These are phyloP conservation scores for Globisporangium nodosum DNA, from an alignment of 352 stramenopile species.

Conservation along the genomic window DNA sequence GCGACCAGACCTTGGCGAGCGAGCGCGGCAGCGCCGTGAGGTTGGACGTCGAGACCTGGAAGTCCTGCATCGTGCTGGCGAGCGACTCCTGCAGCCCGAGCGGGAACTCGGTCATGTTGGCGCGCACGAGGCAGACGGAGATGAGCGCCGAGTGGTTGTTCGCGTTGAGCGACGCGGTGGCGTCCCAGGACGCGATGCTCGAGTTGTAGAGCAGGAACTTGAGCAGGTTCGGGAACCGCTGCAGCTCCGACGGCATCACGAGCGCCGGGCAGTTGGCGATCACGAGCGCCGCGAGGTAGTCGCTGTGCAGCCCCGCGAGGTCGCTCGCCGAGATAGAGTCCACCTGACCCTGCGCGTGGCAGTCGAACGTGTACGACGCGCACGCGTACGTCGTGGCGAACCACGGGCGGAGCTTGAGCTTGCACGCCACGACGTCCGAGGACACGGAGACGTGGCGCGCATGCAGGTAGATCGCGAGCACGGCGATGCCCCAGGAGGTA, in stretches of 20 bases:
- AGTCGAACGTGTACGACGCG: slow-evolving; percentile 31
- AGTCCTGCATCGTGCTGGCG: slow-evolving; percentile 8
- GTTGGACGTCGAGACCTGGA: slow-evolving; percentile 13
- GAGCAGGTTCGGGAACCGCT: slow-evolving; percentile 24
- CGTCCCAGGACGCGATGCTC: slow-evolving; percentile 21
- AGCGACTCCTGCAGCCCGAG: slow-evolving; percentile 8
- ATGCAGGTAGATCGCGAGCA: slow-evolving; percentile 27
- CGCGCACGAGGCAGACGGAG: slow-evolving; percentile 12
- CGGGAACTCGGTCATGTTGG: slow-evolving; percentile 16
- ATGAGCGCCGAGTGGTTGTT: slow-evolving; percentile 13
- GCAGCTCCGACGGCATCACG: slow-evolving; percentile 18
- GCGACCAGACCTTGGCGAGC: slow-evolving; percentile 6
- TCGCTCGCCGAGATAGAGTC: slow-evolving; percentile 16
- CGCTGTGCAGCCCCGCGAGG: slow-evolving; percentile 16
- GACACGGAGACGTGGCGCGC: slow-evolving; percentile 18
- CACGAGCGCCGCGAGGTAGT: slow-evolving; percentile 21
- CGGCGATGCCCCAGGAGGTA: slow-evolving; percentile 21
- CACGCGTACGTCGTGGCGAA: slow-evolving; percentile 26
- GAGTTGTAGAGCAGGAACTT: slow-evolving; percentile 35
- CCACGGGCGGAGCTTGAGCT: slow-evolving; percentile 25
- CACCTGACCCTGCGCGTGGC: slow-evolving; percentile 19
- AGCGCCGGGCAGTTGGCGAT: slow-evolving; percentile 28
- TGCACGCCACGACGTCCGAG: slow-evolving; percentile 20
- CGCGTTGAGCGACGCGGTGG: slow-evolving; percentile 18
- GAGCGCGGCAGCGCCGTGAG: slow-evolving; percentile 7